phyloP scores from a whole-genome alignment of 164 flowering plant genomes.

The Sedum album region DNA sequence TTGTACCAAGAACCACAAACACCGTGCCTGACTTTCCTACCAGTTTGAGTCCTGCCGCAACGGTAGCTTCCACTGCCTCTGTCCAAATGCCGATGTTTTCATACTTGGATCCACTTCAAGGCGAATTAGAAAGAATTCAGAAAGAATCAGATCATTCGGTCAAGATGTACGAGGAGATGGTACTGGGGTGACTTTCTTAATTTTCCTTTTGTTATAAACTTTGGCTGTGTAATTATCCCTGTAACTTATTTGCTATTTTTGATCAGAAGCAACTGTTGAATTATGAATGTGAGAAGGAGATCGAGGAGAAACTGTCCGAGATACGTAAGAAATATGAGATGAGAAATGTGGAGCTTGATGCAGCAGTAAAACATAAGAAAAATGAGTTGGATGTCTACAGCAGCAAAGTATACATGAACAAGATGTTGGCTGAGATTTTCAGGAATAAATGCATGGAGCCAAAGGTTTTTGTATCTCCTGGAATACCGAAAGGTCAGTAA shows the following conservation, averaged over 20 bases:
- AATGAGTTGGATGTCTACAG: conserved; percentile 31
- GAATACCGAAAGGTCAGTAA: conserved; percentile 31
- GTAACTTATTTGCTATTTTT: conserved; percentile 2
- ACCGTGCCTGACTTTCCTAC: conserved; percentile 14
- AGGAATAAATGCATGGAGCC: conserved; percentile 31
- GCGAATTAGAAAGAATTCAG: conserved; percentile 39
- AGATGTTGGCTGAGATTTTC: conserved; percentile 52
- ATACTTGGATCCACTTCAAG: conserved; percentile 48
- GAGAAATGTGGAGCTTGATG: conserved; percentile 38
- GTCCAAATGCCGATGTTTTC: conserved; percentile 13
- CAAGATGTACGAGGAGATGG: conserved; percentile 46
- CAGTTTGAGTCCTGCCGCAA: conserved; percentile 18
- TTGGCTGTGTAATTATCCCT: conserved; percentile 4
- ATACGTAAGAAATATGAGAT: conserved; percentile 43
- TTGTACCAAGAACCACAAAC: conserved; percentile 12
- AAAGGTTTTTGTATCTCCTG: conserved; percentile 17
- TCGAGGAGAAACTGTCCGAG: conserved; percentile 41
- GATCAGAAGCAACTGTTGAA: conserved; percentile 44
- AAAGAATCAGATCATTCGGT: conserved; percentile 33
- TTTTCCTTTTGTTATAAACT: neutral
- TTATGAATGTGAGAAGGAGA: conserved; percentile 60
- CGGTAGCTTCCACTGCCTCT: conserved; percentile 14
- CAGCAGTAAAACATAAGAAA: conserved; percentile 23
- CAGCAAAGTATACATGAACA: conserved; percentile 37
- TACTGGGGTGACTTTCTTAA: conserved; percentile 20